Evolutionary conservation across 805 yeast species (phyloP).

Genomic region (Teunomyces gatunensis): DNA sequence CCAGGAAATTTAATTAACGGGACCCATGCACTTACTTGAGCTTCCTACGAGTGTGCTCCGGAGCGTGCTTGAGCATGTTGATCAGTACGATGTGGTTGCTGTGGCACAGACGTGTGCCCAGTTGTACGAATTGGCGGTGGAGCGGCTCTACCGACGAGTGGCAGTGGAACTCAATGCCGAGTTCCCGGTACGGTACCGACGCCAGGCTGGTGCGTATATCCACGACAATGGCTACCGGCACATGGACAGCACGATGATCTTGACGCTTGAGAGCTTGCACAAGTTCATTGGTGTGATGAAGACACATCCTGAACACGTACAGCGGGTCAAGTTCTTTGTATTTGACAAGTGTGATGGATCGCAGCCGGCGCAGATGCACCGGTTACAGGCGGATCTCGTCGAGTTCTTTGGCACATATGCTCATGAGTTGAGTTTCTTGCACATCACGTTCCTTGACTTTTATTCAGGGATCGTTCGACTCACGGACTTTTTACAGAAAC

Average conservation of each 20-base stretch:
- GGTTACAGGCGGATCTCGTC: slow-evolving; percentile 22
- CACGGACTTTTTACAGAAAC: slow-evolving; percentile 20
- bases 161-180: slow-evolving; percentile 29
- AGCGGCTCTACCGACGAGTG: slow-evolving; percentile 27
- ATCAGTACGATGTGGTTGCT: slow-evolving; percentile 29
- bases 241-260: slow-evolving; percentile 30
- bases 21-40: too few species aligned
- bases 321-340: slow-evolving; percentile 25
- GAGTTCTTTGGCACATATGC: slow-evolving; percentile 25
- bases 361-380: slow-evolving; percentile 9
- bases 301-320: slow-evolving; percentile 17
- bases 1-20: too few species aligned
- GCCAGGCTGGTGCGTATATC: slow-evolving; percentile 15
- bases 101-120: slow-evolving; percentile 21
- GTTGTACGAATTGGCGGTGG: slow-evolving; percentile 21
- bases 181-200: slow-evolving; percentile 19
- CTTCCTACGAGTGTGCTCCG: slow-evolving; percentile 12
- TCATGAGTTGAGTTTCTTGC: slow-evolving; percentile 25
- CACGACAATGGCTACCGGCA: slow-evolving; percentile 25
- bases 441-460: slow-evolving; percentile 31
- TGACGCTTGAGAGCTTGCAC: slow-evolving; percentile 15
- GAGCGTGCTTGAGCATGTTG: slow-evolving; percentile 23
- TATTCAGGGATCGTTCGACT: slow-evolving; percentile 22
- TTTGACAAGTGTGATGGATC: slow-evolving; percentile 30
- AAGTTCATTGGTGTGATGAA: slow-evolving; percentile 18